Evolutionary conservation across 2,329 filamentous ascomycete genomes (phyloP).

Genomic region (Nakataea oryzae): DNA sequence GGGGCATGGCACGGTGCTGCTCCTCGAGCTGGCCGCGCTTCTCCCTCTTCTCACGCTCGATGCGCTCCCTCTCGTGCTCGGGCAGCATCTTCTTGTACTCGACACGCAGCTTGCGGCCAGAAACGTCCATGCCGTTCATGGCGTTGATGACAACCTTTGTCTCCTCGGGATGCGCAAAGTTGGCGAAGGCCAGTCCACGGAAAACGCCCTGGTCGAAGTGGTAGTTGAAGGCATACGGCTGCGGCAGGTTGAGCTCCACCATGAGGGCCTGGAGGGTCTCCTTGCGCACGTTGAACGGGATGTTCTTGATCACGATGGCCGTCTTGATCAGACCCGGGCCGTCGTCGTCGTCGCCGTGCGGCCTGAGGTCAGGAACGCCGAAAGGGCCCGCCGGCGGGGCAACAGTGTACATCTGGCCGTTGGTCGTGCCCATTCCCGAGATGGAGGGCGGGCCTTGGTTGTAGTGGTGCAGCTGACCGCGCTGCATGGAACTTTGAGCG

Average conservation of each 20-base stretch:
- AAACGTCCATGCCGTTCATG: constrained; percentile 92
- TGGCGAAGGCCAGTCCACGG: constrained; percentile 89
- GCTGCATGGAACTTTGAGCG: constrained; percentile 7
- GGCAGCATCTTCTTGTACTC: constrained; percentile 99
- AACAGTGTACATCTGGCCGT: constrained; percentile 2
- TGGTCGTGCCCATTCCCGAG: neutral
- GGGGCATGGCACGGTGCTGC: constrained; percentile 77
- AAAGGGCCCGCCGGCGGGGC: constrained; percentile 15
- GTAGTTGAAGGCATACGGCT: constrained; percentile 98
- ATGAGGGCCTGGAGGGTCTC: constrained; percentile 88
- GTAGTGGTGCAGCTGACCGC: constrained; percentile 8
- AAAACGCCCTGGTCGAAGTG: constrained; percentile 99
- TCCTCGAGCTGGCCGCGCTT: constrained; percentile 93
- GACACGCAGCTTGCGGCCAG: constrained; percentile 86
- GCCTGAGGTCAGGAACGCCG: constrained; percentile 25
- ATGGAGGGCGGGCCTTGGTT: neutral
- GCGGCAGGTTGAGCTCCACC: constrained; percentile 84
- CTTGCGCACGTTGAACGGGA: constrained; percentile 96
- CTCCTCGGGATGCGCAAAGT: constrained; percentile 93
- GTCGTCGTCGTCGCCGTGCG: constrained; percentile 28
- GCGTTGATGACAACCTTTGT: constrained; percentile 85
- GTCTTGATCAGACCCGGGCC: constrained; percentile 92
- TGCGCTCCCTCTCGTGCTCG: constrained; percentile 84
- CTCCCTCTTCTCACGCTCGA: constrained; percentile 94
- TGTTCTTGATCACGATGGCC: constrained; percentile 99